phyloP scores from a whole-genome alignment of 306 rosid species.

The Prunus mongolica region DNA sequence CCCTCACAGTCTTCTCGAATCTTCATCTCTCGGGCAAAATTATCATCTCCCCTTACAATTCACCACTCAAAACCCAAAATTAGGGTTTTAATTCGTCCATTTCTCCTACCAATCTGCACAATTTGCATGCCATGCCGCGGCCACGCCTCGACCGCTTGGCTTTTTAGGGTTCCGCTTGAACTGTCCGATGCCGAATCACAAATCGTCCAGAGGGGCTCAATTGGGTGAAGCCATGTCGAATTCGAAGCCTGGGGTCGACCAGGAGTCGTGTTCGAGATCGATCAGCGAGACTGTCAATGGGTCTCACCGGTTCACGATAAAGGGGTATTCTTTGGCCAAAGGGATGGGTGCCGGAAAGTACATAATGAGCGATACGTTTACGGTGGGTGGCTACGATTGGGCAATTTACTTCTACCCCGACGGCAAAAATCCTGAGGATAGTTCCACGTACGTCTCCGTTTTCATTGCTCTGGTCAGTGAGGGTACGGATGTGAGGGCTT shows the following conservation, averaged over 20 bases:
- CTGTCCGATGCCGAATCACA: constrained; percentile 16
- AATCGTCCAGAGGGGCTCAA: constrained; percentile 11
- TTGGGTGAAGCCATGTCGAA: constrained; percentile 36
- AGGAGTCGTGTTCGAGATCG: constrained; percentile 59
- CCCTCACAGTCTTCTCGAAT: not conserved
- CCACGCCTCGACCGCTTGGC: not conserved
- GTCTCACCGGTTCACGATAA: constrained; percentile 70
- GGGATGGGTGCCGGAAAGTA: constrained; percentile 90
- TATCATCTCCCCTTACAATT: not conserved
- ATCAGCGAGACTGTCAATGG: constrained; percentile 79
- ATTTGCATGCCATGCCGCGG: not conserved
- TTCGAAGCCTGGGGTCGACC: constrained; percentile 39
- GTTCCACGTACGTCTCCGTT: constrained; percentile 69
- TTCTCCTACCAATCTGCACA: not conserved
- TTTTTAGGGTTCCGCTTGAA: constrained; percentile 29
- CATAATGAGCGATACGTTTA: constrained; percentile 75
- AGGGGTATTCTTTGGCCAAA: constrained; percentile 83
- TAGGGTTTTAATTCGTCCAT: constrained; percentile 16
- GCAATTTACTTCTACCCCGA: constrained; percentile 92
- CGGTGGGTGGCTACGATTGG: constrained; percentile 92
- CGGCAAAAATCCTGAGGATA: constrained; percentile 86
- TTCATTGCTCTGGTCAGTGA: constrained; percentile 88
- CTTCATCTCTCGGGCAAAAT: not conserved
- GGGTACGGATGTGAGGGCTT: constrained; percentile 80
- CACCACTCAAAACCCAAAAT: constrained; percentile 4